Percentiles rank a stretch among this genome's conserved stretches.
Conservation (phyloP, 805 yeast genomes). For the Starmerella sirachaensis region DNA sequence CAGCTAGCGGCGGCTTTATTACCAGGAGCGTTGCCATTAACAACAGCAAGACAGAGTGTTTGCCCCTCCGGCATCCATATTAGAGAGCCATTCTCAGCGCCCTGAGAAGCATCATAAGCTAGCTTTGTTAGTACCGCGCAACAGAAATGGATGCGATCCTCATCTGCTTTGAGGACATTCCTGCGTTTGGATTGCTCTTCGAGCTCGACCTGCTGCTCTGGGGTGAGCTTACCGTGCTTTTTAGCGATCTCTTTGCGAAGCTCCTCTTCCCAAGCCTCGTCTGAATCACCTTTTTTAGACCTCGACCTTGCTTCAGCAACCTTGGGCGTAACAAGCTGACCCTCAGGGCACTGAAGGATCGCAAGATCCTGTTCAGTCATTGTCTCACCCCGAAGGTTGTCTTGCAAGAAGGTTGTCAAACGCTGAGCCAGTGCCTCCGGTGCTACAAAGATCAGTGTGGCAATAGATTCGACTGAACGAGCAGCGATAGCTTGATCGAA, state of each 20-base stretch:
- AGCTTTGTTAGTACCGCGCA: conserved; percentile 44
- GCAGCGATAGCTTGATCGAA: conserved; percentile 22
- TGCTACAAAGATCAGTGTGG: conserved; percentile 41
- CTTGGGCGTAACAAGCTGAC: conserved; percentile 41
- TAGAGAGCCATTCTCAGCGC: conserved; percentile 53
- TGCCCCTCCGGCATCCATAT: conserved; percentile 67
- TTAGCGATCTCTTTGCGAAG: conserved; percentile 62
- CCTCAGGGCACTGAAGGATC: conserved; percentile 62
- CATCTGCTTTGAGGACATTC: conserved; percentile 31
- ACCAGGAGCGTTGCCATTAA: conserved; percentile 34
- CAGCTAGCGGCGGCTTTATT: conserved; percentile 29
- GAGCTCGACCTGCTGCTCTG: conserved; percentile 66
- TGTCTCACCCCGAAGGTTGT: conserved; percentile 33
- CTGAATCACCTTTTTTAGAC: conserved; percentile 30
- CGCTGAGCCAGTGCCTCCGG: conserved; percentile 47
- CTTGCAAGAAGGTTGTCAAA: conserved; percentile 34
- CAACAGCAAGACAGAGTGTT: conserved; percentile 35
- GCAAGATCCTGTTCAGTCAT: conserved; percentile 41
- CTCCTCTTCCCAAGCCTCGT: conserved; percentile 73
- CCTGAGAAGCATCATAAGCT: conserved; percentile 31
- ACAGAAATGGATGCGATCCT: conserved; percentile 36
- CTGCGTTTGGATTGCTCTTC: conserved; percentile 51
- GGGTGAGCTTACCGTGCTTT: conserved; percentile 46
- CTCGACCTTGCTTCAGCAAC: conserved; percentile 2
- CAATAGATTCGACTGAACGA: conserved; percentile 26